These are phyloP conservation scores for Phlegmacium glaucopus DNA, from an alignment of 768 basidiomycete genomes.

Conservation along the genomic window DNA sequence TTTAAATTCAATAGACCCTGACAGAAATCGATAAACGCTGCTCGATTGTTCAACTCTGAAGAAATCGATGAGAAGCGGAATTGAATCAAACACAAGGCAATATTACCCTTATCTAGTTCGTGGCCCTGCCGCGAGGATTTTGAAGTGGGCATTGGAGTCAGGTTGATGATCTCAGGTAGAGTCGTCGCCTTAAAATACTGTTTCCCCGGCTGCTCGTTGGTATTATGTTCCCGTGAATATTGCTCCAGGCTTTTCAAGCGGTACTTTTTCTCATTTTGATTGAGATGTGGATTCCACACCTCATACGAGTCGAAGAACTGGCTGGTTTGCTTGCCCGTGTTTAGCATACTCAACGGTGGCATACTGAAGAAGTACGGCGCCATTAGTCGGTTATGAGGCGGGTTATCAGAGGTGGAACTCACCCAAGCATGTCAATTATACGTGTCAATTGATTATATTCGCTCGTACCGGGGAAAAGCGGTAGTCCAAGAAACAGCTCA, in stretches of 20 bases:
- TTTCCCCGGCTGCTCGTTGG: slow-evolving; percentile 96
- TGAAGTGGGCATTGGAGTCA: slow-evolving; percentile 86
- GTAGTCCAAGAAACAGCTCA: slow-evolving; percentile 93
- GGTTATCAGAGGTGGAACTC: slow-evolving; percentile 27
- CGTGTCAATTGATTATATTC: slow-evolving; percentile 98
- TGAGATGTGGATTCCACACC: slow-evolving; percentile 59
- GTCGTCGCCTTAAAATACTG: slow-evolving; percentile 97
- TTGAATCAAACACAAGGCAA: slow-evolving; percentile 14
- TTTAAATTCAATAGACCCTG: slow-evolving; percentile 92
- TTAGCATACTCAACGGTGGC: slow-evolving; percentile 91
- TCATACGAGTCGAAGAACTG: slow-evolving; percentile 89
- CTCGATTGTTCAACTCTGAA: slow-evolving; percentile 87
- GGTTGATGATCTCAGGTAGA: slow-evolving; percentile 93
- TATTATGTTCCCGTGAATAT: slow-evolving; percentile 92
- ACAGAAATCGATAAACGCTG: slow-evolving; percentile 97
- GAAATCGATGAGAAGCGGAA: not conserved
- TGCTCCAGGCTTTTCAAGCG: slow-evolving; percentile 90
- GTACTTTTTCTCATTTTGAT: slow-evolving; percentile 78
- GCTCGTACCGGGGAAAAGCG: slow-evolving; percentile 97
- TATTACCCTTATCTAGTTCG: slow-evolving; percentile 85
- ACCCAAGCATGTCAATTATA: slow-evolving; percentile 99
- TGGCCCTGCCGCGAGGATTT: slow-evolving; percentile 73
- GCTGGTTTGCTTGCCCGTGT: slow-evolving; percentile 89
- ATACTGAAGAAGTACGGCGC: slow-evolving; percentile 42
- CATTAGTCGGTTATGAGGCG: not conserved